Evolutionary conservation across 495 filamentous ascomycete species (phyloP), one percentile per base, ranked within the genome.

Genomic region (Podospora tetraspora): DNA sequence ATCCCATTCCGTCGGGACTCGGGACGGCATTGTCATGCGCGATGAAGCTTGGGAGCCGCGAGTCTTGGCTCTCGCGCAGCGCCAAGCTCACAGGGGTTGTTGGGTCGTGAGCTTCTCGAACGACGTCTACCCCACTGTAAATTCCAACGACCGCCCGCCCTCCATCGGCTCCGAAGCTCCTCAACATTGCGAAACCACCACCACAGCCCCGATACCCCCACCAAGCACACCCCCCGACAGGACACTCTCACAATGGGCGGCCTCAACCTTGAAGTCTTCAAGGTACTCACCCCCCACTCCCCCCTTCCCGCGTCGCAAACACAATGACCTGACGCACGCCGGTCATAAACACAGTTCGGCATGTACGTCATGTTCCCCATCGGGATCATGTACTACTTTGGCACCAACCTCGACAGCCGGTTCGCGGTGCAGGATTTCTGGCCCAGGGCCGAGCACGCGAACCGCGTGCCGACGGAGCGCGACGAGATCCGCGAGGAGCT

Each of bases 381-480:
- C 73, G 93, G 91, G 69, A 92, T 95, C 83, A 99, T 99, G 95
- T 99, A 97, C 84, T 99, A 99, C 82, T 99, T 97, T 83, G 95
- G 95, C 77, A 97, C 93, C 58, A 99, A 99, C 79, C 91, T 99
- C 69, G 95, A 99, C 79, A 85, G 88, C 65, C 90, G 91, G 68
- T 99, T 99, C 83, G 75, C 84, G 59, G 91, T 97, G 1, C 88
- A 90, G 13, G 90, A 90, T 68, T 99, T 99, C 85, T 99, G 95
- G 95, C 95, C 95, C 24, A 91, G 89, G 71, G 82, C 88, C 34
- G 90, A 91, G 69, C 86, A 94, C 77, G 92, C 92, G 57, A 90
- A 99, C 79, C 91, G 85, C 75, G 92, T 99, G 62, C 95, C 95
- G 0, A 85, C 90, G 57, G 93, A 98, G 70, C 87, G 84, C 69